Evolutionary conservation across 2,329 filamentous ascomycete genomes (phyloP), one percentile per base, ranked within the genome.

Genomic region (Dendryphion nanum): DNA sequence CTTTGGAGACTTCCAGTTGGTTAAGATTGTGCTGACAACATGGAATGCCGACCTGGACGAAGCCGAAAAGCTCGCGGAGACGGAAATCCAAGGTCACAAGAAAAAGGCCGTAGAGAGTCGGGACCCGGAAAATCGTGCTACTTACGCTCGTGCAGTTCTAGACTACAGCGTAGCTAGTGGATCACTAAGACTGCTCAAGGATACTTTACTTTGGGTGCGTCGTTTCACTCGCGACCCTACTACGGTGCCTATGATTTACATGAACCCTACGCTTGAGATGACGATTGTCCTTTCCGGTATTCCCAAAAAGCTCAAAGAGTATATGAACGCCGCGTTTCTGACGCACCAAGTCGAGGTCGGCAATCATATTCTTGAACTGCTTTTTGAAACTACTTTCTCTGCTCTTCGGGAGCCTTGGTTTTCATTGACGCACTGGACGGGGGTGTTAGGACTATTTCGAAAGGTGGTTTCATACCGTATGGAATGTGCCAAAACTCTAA

Each of bases 221-320:
- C 53, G 63, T 2, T 70, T 59, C 38, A 48, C 63, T n/a, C 59
- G 59, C 17, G 68, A 71, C 48, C 8, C 15, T n/a, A 32, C 51
- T 16, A 63, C 60, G 3, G 44, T 51, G 4, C 47, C 46, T 26
- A 38, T 31, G 3, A 40, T 68, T 3, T 64, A 58, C 37, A 40
- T 29, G 13, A 18, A 37, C 7, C 43, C 44, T 15, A 52, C 48
- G 10, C 30, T 33, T 2, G 60, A 64, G 33, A 50, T 43, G 4
- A 47, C 55, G 16, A 36, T 23, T 2, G 38, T 67, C 5, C 44
- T 66, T 2, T 52, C 52, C 7, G 53, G 51, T 3, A 48, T 54
- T 13, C 46, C 40, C 13, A 13, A 15, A 5, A 10, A 5, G 3
- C 35, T 26, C 7, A 37, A 7, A 6, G 29, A 29, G 2, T 6